Evolutionary conservation across 352 stramenopile genomes (phyloP).

Genomic region (Hyaloperonospora arabidopsidis): DNA sequence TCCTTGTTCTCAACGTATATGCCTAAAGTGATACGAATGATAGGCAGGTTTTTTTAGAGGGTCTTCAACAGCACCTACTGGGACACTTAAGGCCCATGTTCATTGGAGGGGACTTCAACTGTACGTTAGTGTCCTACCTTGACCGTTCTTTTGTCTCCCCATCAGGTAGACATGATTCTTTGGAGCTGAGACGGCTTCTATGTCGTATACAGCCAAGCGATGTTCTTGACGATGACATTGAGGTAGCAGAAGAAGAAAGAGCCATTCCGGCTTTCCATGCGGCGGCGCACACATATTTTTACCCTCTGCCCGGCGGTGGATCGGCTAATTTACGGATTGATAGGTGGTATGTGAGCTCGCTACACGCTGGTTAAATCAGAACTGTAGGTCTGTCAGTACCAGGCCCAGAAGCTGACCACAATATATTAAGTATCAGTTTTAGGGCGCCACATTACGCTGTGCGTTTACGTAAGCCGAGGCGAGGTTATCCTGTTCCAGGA

Average conservation of each 20-base stretch:
- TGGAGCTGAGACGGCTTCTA: not conserved
- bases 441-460: not conserved
- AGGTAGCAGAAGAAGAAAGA: no score
- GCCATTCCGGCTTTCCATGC: no score
- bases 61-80: not conserved
- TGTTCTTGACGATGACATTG: not conserved
- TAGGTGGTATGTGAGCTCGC: not conserved
- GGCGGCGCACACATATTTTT: no score
- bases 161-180: not conserved
- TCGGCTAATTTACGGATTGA: not conserved
- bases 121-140: not conserved
- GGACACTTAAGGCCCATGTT: not conserved
- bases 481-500: not conserved
- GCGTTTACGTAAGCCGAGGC: not conserved
- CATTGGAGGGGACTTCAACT: not conserved
- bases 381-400: not conserved
- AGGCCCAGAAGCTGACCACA: not conserved
- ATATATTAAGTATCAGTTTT: not conserved
- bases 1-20: not conserved
- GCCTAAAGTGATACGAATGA: not conserved
- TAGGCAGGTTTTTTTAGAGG: not conserved
- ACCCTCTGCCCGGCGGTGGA: no score
- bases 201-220: not conserved
- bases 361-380: not conserved
- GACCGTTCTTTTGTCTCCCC: not conserved